phyloP scores from a whole-genome alignment of 1,284 basidiomycete species.

The Melampsora americana region DNA sequence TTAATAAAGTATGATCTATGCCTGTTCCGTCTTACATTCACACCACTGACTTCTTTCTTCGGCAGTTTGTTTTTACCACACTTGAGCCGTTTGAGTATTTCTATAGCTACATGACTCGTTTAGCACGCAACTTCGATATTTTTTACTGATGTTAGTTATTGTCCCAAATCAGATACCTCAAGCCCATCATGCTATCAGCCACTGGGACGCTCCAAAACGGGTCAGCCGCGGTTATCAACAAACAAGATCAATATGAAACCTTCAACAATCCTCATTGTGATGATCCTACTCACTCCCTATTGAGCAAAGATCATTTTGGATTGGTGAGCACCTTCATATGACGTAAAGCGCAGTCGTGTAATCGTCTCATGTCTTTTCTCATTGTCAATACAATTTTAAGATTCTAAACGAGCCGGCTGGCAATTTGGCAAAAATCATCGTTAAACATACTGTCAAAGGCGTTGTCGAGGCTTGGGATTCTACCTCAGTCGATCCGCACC shows the following conservation, averaged over 20 bases:
- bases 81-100: conserved; percentile 45
- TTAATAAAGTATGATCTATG: conserved; percentile 43
- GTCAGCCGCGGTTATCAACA: conserved; percentile 45
- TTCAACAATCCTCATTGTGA: conserved; percentile 49
- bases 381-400: conserved; percentile 24
- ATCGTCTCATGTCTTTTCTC: background rate
- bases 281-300: conserved; percentile 53
- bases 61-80: conserved; percentile 44
- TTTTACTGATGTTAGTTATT: background rate
- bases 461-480: conserved; percentile 74
- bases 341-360: background rate
- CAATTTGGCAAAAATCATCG: conserved; percentile 56
- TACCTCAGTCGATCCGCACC: conserved; percentile 41
- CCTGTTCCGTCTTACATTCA: conserved; percentile 45
- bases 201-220: conserved; percentile 41
- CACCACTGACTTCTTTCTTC: conserved; percentile 6
- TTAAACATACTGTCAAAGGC: conserved; percentile 63
- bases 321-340: conserved; percentile 11
- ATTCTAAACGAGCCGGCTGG: conserved; percentile 55
- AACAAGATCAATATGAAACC: conserved; percentile 44
- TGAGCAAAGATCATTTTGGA: conserved; percentile 54
- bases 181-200: conserved; percentile 44
- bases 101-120: too few species aligned
- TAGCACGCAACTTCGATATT: too few species aligned
- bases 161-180: conserved; percentile 28